Conservation (phyloP, 257 asterid species). For the Lavandula angustifolia region DNA sequence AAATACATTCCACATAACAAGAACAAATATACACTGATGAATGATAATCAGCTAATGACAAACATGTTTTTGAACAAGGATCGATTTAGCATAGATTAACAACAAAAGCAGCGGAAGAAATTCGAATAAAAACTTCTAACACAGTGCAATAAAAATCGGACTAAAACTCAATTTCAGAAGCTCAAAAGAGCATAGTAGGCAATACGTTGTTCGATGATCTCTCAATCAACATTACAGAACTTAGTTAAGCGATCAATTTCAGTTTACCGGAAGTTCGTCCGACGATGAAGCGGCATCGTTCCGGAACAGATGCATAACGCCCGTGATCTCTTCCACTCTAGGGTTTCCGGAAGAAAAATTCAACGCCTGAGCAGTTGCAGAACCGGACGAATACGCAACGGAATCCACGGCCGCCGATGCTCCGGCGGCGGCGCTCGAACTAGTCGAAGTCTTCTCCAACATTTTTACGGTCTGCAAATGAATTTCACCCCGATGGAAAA, state of each 20-base stretch:
- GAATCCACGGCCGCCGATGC: constrained; percentile 27
- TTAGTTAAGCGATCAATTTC: constrained; percentile 1
- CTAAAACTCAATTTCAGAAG: constrained; percentile 15
- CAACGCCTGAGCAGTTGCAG: constrained; percentile 47
- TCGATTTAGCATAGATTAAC: background rate
- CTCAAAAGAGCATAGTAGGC: constrained; percentile 13
- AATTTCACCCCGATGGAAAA: constrained; percentile 27
- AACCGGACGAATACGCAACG: constrained; percentile 32
- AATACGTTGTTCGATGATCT: background rate
- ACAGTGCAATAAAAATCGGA: constrained; percentile 1
- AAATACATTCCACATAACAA: background rate
- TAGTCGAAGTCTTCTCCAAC: constrained; percentile 61
- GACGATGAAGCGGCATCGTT: constrained; percentile 47
- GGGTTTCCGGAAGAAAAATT: constrained; percentile 97
- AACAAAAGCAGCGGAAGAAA: constrained; percentile 4
- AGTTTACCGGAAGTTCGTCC: constrained; percentile 61
- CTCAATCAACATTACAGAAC: background rate
- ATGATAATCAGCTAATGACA: constrained; percentile 15
- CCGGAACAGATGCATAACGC: constrained; percentile 79
- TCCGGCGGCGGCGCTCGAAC: constrained; percentile 53
- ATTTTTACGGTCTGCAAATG: constrained; percentile 26
- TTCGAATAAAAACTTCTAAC: background rate
- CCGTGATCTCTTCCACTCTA: constrained; percentile 89
- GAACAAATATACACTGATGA: background rate
- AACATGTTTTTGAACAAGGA: background rate